Evolutionary conservation across 805 yeast genomes (phyloP).

Genomic region (Wickerhamomyces subpelliculosus): DNA sequence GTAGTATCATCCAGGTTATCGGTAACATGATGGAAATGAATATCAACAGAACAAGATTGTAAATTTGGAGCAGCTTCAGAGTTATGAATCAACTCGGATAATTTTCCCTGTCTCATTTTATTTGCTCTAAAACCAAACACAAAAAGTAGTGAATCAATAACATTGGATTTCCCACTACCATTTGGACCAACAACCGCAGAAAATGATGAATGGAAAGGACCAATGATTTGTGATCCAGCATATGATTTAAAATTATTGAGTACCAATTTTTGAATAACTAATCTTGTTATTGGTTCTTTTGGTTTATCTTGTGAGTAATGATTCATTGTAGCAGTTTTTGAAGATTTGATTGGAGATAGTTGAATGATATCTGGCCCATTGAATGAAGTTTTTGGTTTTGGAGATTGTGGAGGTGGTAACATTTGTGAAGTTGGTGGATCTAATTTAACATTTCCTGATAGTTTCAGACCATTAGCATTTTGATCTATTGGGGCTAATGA

Average conservation of each 20-base stretch:
- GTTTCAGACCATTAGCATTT: slow-evolving; percentile 9
- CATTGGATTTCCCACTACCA: slow-evolving; percentile 97
- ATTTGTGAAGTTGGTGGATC: slow-evolving; percentile 15
- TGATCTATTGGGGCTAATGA: slow-evolving; percentile 17
- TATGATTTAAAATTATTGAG: slow-evolving; percentile 89
- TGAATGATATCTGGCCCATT: slow-evolving; percentile 33
- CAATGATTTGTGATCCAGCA: slow-evolving; percentile 88
- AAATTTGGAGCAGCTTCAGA: slow-evolving; percentile 67
- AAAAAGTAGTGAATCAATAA: slow-evolving; percentile 90
- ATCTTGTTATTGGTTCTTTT: slow-evolving; percentile 39
- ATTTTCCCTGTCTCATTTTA: slow-evolving; percentile 92
- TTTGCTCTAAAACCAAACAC: slow-evolving; percentile 96
- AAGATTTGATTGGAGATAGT: slow-evolving; percentile 31
- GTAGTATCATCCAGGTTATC: slow-evolving; percentile 48
- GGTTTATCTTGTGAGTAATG: slow-evolving; percentile 20
- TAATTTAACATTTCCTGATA: slow-evolving; percentile 7
- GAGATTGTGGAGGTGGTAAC: slow-evolving; percentile 19
- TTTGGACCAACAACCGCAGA: slow-evolving; percentile 98
- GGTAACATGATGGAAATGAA: slow-evolving; percentile 71
- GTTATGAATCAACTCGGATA: slow-evolving; percentile 89
- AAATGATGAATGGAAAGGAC: slow-evolving; percentile 90
- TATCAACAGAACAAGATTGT: slow-evolving; percentile 81
- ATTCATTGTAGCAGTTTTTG: slow-evolving; percentile 25
- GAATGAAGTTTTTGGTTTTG: slow-evolving; percentile 27
- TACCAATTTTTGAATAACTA: slow-evolving; percentile 69